Percentiles rank a stretch among this genome's conserved stretches.
phyloP scores from a whole-genome alignment of 2,329 filamentous ascomycete genomes.

The Leptodontidium sp. region DNA sequence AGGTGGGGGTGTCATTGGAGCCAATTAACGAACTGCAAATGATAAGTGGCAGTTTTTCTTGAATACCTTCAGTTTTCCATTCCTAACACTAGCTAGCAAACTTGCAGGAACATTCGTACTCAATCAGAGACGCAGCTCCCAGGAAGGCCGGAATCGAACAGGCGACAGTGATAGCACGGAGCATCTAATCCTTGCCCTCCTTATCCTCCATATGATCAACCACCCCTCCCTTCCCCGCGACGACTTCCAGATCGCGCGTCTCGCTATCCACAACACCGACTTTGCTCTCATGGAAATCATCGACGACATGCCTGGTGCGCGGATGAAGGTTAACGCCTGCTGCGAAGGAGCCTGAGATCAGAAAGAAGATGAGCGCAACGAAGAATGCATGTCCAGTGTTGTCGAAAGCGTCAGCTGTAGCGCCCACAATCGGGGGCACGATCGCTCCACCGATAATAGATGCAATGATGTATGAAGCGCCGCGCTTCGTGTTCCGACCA shows the following conservation, averaged over 20 bases:
- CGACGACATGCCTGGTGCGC: neutral
- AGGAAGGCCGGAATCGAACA: too few species aligned
- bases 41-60: neutral
- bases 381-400: slow-evolving; percentile 19
- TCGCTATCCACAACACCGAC: neutral
- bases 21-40: neutral
- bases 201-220: neutral
- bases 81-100: neutral
- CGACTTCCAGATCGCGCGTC: neutral
- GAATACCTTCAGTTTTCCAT: neutral
- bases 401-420: slow-evolving; percentile 50
- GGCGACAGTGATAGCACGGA: too few species aligned
- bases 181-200: too few species aligned
- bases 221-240: neutral
- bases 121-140: neutral
- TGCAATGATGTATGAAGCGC: slow-evolving; percentile 74
- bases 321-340: neutral
- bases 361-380: neutral
- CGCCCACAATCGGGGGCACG: slow-evolving; percentile 75
- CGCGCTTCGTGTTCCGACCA: slow-evolving; percentile 80
- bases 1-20: too few species aligned
- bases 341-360: neutral
- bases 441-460: slow-evolving; percentile 78
- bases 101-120: neutral
- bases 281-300: neutral